phyloP scores from a whole-genome alignment of 1,139 yeast genomes.

The Saccharomycopsis crataegensis region DNA sequence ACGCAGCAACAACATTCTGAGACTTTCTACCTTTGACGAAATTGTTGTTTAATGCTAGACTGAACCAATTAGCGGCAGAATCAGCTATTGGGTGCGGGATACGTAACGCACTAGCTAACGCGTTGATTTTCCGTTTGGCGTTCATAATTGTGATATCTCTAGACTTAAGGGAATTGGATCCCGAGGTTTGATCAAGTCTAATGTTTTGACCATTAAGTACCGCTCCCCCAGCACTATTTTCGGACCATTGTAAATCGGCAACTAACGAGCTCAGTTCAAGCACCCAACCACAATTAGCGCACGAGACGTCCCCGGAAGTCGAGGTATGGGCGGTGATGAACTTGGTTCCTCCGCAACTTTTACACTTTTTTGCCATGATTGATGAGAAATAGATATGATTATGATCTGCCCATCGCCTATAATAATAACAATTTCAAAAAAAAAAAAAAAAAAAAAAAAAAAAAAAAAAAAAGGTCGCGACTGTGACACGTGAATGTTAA shows the following conservation, averaged over 20 bases:
- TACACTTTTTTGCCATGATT: slow-evolving; percentile 24
- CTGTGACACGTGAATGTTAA: background rate
- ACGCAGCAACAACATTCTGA: slow-evolving; percentile 91
- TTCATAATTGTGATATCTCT: slow-evolving; percentile 82
- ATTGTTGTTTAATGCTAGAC: slow-evolving; percentile 73
- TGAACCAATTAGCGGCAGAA: slow-evolving; percentile 84
- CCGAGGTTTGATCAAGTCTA: slow-evolving; percentile 74
- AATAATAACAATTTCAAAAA: background rate
- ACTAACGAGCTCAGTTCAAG: slow-evolving; percentile 91
- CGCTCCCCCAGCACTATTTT: slow-evolving; percentile 88
- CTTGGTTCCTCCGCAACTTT: slow-evolving; percentile 40
- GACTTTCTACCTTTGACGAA: slow-evolving; percentile 95
- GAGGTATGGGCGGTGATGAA: slow-evolving; percentile 44
- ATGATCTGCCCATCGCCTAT: too few relatives aligned
- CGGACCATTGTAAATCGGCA: slow-evolving; percentile 91
- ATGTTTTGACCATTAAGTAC: slow-evolving; percentile 92
- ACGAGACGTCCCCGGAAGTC: slow-evolving; percentile 71
- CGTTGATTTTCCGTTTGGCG: slow-evolving; percentile 69
- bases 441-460: background rate
- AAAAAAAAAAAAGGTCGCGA: background rate
- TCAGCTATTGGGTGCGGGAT: slow-evolving; percentile 83
- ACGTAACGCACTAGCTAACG: slow-evolving; percentile 68
- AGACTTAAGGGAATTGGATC: slow-evolving; percentile 62
- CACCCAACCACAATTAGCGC: slow-evolving; percentile 79
- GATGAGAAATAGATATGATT: background rate